Percentiles rank a stretch among this genome's conserved stretches.
These are phyloP conservation scores for Cercospora sojina DNA, from an alignment of 2,329 filamentous ascomycete genomes.

Conservation along the genomic window DNA sequence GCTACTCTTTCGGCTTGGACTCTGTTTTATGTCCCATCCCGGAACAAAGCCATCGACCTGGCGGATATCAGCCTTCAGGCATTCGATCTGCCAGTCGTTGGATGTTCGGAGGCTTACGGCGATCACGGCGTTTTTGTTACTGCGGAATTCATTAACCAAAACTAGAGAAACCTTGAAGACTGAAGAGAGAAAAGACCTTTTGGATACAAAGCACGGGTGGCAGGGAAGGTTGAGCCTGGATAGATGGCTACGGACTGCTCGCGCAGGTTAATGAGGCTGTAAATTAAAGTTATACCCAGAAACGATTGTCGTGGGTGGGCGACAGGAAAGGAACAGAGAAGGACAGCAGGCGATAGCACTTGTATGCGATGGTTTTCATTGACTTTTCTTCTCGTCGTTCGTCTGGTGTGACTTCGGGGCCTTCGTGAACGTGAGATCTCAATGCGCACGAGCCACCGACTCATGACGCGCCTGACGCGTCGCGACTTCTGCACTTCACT, in stretches of 20 bases:
- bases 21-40: neutral
- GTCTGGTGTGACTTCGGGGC: neutral
- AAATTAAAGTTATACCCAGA: slow-evolving; percentile 18
- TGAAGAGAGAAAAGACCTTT: neutral
- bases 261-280: slow-evolving; percentile 24
- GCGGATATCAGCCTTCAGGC: neutral
- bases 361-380: neutral
- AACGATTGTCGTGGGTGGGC: neutral
- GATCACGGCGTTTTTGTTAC: neutral
- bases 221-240: neutral
- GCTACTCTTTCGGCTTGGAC: neutral
- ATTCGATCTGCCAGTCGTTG: neutral
- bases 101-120: neutral
- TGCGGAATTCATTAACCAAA: neutral
- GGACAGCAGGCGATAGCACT: slow-evolving; percentile 1
- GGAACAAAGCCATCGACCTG: neutral
- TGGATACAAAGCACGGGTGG: neutral
- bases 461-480: neutral
- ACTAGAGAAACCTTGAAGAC: neutral
- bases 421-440: neutral
- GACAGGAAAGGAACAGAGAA: slow-evolving; percentile 1
- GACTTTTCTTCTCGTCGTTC: neutral
- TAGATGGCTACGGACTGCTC: slow-evolving; percentile 23
- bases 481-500: neutral
- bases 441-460: neutral